Evolutionary conservation across 2,329 filamentous ascomycete species (phyloP).

Genomic region (Aschersonia sp.): DNA sequence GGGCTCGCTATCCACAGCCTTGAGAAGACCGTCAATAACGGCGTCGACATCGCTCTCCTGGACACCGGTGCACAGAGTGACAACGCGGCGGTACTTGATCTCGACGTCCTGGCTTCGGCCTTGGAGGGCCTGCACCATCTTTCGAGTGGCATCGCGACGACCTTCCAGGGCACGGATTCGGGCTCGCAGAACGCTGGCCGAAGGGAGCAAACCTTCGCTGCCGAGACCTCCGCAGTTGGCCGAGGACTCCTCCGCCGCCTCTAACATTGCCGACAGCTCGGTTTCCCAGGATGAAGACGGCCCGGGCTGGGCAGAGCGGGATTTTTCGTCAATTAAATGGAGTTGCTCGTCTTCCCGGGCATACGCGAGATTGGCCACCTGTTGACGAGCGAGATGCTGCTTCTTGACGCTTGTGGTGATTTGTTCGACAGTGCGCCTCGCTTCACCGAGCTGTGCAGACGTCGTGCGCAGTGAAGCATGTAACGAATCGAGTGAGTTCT

Average conservation of each 20-base stretch:
- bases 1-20: constrained; percentile 80
- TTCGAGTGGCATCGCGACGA: constrained; percentile 53
- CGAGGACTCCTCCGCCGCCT: constrained; percentile 23
- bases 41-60: constrained; percentile 67
- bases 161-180: constrained; percentile 55
- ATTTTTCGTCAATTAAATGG: constrained; percentile 26
- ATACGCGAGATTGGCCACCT: constrained; percentile 63
- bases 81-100: constrained; percentile 75
- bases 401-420: constrained; percentile 51
- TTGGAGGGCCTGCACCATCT: constrained; percentile 57
- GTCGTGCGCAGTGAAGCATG: constrained; percentile 70
- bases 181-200: constrained; percentile 46
- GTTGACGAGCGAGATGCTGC: constrained; percentile 53
- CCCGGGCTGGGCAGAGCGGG: constrained; percentile 25
- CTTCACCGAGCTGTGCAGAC: constrained; percentile 64
- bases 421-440: constrained; percentile 58
- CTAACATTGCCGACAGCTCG: constrained; percentile 33
- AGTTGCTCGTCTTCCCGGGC: constrained; percentile 58
- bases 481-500: constrained; percentile 67
- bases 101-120: constrained; percentile 74
- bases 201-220: constrained; percentile 35
- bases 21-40: constrained; percentile 63
- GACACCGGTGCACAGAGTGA: constrained; percentile 73
- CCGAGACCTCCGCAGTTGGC: constrained; percentile 20
- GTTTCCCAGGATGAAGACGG: constrained; percentile 37